Base-by-base conservation (phyloP, 1,284 basidiomycete species). In the Papiliotrema terrestris region DNA sequence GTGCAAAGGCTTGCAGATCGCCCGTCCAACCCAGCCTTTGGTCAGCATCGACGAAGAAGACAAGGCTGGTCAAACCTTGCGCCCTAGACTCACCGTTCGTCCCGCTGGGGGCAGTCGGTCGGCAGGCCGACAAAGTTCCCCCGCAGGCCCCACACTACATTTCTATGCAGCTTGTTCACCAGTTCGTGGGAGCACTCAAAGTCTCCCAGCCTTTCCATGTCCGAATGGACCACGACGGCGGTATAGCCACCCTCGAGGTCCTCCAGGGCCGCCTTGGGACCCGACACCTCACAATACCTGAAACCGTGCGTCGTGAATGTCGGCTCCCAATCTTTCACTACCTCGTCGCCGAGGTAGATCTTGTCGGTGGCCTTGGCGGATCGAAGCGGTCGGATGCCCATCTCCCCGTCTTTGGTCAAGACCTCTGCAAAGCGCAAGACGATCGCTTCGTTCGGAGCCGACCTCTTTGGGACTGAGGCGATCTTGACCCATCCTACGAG, bases 41-140 rank as follows among this genome's bases (percentile, higher is more conserved):
- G 29, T 32, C 29, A 32, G 29, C 29, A n/a, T n/a, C n/a, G n/a
- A n/a, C n/a, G n/a, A n/a, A n/a, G n/a, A n/a, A n/a, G n/a, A 37
- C 45, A 45, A 36, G 51, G 50, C 13, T 49, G 53, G 17, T 45
- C 23, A 14, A 23, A 38, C 36, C 8, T 20, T 8, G 8, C 8
- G 8, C 8, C 41, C 41, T 38, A 42, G 17, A 19, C 53, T 50
- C 22, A 49, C 46, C 46, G 1, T 20, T 56, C 54, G 38, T 56
- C 43, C 36, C 49, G 23, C 26, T 43, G 72, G 4, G 72, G 72
- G 55, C 72, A 73, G 43, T 73, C 72, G 19, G 66, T 73, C 11
- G 69, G 72, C 2, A 74, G 45, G 3, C 62, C 62, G 13, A 73
- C 62, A 49, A 72, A 72, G 58, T 73, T 73, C 41, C 63, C 61